Conservation (phyloP, 129 eudicot species). For the Ambrosia trifida region DNA sequence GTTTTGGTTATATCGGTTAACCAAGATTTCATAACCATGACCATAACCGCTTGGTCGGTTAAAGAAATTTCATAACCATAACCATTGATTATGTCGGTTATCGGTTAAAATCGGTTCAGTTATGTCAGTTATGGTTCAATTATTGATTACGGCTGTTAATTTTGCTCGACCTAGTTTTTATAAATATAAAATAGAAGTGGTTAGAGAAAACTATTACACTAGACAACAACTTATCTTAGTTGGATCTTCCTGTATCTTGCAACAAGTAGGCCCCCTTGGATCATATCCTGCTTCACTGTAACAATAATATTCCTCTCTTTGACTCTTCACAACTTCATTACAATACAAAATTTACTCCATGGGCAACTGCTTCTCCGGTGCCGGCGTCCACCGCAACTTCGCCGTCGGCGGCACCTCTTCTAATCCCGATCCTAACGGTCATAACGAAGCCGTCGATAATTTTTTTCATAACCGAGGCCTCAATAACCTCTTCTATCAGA, state of each 20-base stretch:
- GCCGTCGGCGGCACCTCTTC: conserved; percentile 73
- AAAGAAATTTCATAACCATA: too few relatives aligned
- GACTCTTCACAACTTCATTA: conserved; percentile 10
- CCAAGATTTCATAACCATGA: too few relatives aligned
- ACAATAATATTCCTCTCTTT: conserved; percentile 3
- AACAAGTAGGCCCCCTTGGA: conserved; percentile 24
- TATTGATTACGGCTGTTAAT: too few relatives aligned
- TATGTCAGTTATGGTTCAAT: too few relatives aligned
- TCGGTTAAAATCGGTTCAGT: too few relatives aligned
- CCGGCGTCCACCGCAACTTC: conserved; percentile 50
- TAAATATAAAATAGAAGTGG: too few relatives aligned
- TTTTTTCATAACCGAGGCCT: conserved; percentile 68
- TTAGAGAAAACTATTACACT: too few relatives aligned
- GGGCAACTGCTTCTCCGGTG: conserved; percentile 92
- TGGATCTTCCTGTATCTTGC: neutral
- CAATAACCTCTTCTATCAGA: conserved; percentile 69
- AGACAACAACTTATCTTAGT: too few relatives aligned
- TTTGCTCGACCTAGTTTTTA: too few relatives aligned
- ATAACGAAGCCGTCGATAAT: conserved; percentile 75
- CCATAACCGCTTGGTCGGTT: too few relatives aligned
- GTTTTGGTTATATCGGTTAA: too few relatives aligned
- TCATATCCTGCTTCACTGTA: conserved; percentile 24
- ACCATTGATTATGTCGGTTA: too few relatives aligned
- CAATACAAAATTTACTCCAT: conserved; percentile 28
- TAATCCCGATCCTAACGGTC: conserved; percentile 29